Evolutionary conservation across 257 asterid species (phyloP), one percentile per base, ranked within the genome.

Genomic region (Nicotiana benthamiana): DNA sequence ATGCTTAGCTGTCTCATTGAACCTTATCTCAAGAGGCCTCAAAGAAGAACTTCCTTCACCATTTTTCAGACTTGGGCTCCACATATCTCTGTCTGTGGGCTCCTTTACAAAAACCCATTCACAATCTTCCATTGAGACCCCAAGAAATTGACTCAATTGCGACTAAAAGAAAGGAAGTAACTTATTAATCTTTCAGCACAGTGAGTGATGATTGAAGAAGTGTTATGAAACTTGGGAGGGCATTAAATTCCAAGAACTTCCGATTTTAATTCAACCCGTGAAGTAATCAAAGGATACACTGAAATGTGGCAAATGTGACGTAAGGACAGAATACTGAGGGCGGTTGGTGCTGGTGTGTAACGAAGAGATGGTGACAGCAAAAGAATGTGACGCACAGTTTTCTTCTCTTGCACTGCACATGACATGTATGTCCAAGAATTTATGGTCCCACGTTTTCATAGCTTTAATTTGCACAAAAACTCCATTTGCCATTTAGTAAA

Each of bases 11-110:
- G 94, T 83, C 24, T 68, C 88, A 79, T 84, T 79, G 51, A 90
- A 93, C 81, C 91, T 83, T 24, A 93, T 80, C 88, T 90, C 92
- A 30, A 92, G 94, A 77, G 85, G 83, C 84, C 81, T 87, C 78
- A 78, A 40, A 7, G 46, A 40, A 40, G 11, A 63, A 27, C 77
- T 26, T 40, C 63, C 85, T 51, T 26, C 77, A 76, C 80, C 74
- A 74, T 83, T 80, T 43, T 75, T 84, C 72, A 34, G 68, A 79
- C 82, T 86, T 12, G 97, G 87, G 46, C 86, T 87, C 97, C 93
- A 91, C 1, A 83, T 87, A 83, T 91, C 93, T 79, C 82, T 89
- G 66, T 91, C 93, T 4, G 66, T 86, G 20, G 83, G 80, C 18
- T 57, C 62, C 27, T 79, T 68, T 68, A 77, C 83, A 17, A 80